phyloP scores from a whole-genome alignment of 768 basidiomycete species.

The Sarcodon aspratus region DNA sequence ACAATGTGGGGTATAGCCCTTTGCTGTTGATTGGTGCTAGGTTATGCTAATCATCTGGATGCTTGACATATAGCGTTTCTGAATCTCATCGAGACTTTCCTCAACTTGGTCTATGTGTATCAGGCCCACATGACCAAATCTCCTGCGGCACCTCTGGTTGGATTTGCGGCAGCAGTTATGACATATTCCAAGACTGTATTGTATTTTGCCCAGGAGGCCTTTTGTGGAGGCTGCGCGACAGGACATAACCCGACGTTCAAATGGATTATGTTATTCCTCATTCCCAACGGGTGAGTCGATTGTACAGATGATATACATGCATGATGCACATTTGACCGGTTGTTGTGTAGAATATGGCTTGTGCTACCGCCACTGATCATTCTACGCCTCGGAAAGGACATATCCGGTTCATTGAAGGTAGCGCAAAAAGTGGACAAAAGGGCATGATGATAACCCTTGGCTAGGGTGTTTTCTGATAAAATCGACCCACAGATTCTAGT shows the following conservation, averaged over 20 bases:
- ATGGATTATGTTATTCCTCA: conserved; percentile 51
- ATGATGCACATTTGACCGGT: conserved; percentile 1
- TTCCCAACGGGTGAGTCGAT: conserved; percentile 65
- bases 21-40: neutral
- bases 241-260: conserved; percentile 57
- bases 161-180: conserved; percentile 63
- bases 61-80: conserved; percentile 43
- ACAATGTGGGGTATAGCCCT: conserved; percentile 45
- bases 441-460: neutral
- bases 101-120: conserved; percentile 71
- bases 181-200: conserved; percentile 78
- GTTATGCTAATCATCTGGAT: neutral
- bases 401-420: conserved; percentile 30
- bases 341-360: conserved; percentile 54
- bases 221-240: conserved; percentile 51
- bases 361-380: conserved; percentile 56
- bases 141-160: conserved; percentile 62
- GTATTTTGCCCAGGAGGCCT: conserved; percentile 78
- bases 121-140: conserved; percentile 50
- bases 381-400: conserved; percentile 49
- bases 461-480: too few relatives aligned
- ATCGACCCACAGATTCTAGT: too few relatives aligned
- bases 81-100: conserved; percentile 67
- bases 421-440: conserved; percentile 17
- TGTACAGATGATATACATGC: neutral